Percentiles rank a stretch among this genome's conserved stretches.
These are phyloP conservation scores for Coffea canephora DNA, from an alignment of 257 asterid species.

Conservation along the genomic window DNA sequence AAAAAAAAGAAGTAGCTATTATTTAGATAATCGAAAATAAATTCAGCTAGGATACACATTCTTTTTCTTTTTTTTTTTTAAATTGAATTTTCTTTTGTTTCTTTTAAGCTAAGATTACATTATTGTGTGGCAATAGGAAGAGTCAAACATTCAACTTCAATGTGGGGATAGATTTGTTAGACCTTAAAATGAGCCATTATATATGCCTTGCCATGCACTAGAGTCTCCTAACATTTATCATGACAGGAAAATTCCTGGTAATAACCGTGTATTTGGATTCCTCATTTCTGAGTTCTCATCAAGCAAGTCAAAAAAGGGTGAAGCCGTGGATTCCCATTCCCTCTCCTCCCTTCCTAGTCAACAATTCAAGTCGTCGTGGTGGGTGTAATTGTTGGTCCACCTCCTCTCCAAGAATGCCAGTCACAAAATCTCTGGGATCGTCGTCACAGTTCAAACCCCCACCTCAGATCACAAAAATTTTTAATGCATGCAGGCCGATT, in stretches of 20 bases:
- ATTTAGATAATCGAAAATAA: background rate
- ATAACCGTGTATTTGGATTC: background rate
- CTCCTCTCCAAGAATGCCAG: background rate
- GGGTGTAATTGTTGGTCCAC: slow-evolving; percentile 30
- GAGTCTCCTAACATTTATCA: background rate
- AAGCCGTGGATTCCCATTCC: too few relatives aligned
- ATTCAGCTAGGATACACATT: background rate
- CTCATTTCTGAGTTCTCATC: background rate
- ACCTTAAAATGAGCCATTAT: background rate
- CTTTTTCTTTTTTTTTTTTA: too few relatives aligned
- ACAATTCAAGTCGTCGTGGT: slow-evolving; percentile 29
- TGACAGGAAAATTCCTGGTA: background rate
- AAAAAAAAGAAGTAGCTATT: background rate
- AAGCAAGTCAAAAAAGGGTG: background rate
- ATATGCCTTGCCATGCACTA: background rate
- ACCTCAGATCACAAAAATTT: background rate
- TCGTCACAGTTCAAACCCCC: background rate
- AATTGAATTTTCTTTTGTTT: too few relatives aligned
- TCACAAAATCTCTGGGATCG: background rate
- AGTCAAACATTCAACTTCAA: background rate
- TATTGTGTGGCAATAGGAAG: background rate
- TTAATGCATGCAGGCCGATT: background rate
- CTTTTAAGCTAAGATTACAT: too few relatives aligned
- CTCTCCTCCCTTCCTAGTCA: too few relatives aligned
- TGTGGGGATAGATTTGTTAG: background rate